phyloP scores from a whole-genome alignment of 2,329 filamentous ascomycete genomes.

The Pestalotiopsis sp. region DNA sequence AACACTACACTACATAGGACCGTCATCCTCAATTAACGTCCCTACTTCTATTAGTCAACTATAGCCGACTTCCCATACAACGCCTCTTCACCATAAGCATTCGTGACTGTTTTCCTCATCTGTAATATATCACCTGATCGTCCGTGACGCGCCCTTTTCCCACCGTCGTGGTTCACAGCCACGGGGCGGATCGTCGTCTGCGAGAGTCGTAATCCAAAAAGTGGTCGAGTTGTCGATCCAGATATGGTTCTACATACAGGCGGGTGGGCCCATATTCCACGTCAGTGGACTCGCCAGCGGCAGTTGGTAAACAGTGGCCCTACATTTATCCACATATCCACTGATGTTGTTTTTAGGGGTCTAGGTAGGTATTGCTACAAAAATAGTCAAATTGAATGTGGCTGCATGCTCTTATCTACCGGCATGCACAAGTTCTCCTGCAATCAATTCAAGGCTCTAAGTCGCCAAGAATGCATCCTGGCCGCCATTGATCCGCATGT shows the following conservation, averaged over 20 bases:
- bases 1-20: too few species aligned
- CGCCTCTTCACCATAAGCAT: too few species aligned
- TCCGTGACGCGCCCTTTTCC: neutral
- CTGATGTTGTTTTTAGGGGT: neutral
- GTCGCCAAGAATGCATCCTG: neutral
- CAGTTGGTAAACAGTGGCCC: neutral
- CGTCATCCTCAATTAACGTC: too few species aligned
- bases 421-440: too few species aligned
- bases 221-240: neutral
- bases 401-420: too few species aligned
- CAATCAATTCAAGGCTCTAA: neutral
- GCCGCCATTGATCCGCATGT: neutral
- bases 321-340: neutral
- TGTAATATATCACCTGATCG: too few species aligned
- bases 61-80: too few species aligned
- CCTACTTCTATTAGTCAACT: too few species aligned
- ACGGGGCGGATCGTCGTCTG: neutral
- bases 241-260: neutral
- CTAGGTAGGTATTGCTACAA: neutral
- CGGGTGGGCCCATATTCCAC: neutral
- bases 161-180: neutral
- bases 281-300: neutral
- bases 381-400: too few species aligned
- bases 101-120: too few species aligned
- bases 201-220: neutral